Base-by-base conservation (phyloP, 331 rosid species). In the Phaseolus coccineus region DNA sequence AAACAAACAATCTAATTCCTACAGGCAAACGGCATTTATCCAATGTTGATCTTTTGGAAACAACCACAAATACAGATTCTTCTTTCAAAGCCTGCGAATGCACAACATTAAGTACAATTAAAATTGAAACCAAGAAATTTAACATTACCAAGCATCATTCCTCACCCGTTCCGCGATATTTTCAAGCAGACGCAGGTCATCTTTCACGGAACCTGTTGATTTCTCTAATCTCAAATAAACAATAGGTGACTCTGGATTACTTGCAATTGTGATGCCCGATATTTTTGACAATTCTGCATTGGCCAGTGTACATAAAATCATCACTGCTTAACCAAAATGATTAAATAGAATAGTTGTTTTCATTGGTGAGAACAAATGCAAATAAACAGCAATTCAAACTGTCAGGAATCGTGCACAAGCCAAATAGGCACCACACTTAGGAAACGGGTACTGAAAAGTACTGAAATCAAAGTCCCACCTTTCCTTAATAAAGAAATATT, bases 211-310 rank as follows among this genome's bases (percentile, higher is more conserved):
- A 65, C 97, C 94, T 9, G 90, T 86, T 79, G 97, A 87, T 74
- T 90, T 87, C 78, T 88, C 81, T 83, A 93, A 82, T 79, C 74
- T 88, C 85, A 96, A 92, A 83, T 89, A 93, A 69, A 96, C 88
- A 77, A 96, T 87, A 5, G 99, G 99, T 8, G 98, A 91, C 84
- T 93, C 94, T 42, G 89, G 91, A 88, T 88, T 86, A 83, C 99
- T 96, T 58, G 80, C 89, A 27, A 96, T 69, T 72, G 75, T 85
- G 73, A 96, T 86, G 71, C 97, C 93, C 2, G 77, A 84, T 73
- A 88, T 30, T 53, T 85, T 87, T 27, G 92, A 85, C 83, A 96
- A 82, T 74, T 91, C 98, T 96, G 94, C 80, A 90, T 74, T 65
- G 76, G 33, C 78, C 75, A 78, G 19, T 19, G 78, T 2, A 57